Base-by-base conservation (phyloP, 805 yeast species). In the Torulaspora franciscae region DNA sequence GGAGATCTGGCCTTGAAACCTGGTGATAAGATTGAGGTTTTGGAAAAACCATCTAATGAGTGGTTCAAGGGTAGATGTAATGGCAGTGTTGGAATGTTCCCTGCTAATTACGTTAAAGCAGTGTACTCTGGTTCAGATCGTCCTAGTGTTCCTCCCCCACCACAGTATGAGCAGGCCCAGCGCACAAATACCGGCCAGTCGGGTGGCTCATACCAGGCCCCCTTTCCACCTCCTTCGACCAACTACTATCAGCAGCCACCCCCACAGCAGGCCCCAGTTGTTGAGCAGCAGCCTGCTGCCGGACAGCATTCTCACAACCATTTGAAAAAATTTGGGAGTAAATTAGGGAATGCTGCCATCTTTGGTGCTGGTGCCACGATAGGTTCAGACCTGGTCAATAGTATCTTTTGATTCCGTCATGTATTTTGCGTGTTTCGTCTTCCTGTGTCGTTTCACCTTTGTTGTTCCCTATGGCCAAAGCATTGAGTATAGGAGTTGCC, bases 331-430 rank as follows among this genome's bases (percentile, higher is more conserved):
- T 78, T 86, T 54, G 95, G 95, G 22, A 74, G 85, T 51, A 83
- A 86, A 66, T 69, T 90, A 47, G 96, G 95, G 48, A 80, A 88
- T 54, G 95, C 97, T n/a, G 90, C 95, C 28, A 79, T 90, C 39
- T 91, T 88, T 54, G 97, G 97, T 66, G 96, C 95, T 7, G 98
- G 98, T 72, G 95, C 97, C 32, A 83, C 96, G 1, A 72, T 90
- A 43, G 98, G 98, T 59, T 75, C 86, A 36, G 88, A 85, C 57
- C 56, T 91, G 41, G 86, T 90, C 32, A 80, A 84, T 58, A 75
- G 85, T 34, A 83, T 86, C 48, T 80, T 83, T 55, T 80, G 67
- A 61, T n/a, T 40, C 14, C 10, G 26, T 29, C 4, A n/a, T 22
- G n/a, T n/a, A 19, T 35, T 28, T 17, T 37, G 32, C 26, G 23